Evolutionary conservation across 768 basidiomycete genomes (phyloP), one percentile per base, ranked within the genome.

Genomic region (Lentinula raphanica): DNA sequence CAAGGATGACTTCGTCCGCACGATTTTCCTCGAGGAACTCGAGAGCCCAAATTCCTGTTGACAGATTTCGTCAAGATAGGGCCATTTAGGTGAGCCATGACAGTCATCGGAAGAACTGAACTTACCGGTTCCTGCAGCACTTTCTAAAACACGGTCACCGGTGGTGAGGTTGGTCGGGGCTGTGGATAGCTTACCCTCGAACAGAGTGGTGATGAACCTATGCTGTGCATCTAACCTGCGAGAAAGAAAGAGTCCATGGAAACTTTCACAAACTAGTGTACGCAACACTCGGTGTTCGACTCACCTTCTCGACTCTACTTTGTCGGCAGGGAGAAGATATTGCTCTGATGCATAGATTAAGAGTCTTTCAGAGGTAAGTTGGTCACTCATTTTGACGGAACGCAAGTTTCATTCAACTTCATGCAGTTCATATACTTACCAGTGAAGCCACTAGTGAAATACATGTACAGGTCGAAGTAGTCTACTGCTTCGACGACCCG

Each of bases 31-130:
- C 49, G 29, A 31, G 35, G 49, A 49, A 49, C 17, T 49, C 29
- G 3, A 49, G 49, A n/a, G 49, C 49, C 49, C 49, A 49, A 17
- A 49, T 49, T n/a, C 49, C 49, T 49, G n/a, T n/a, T n/a, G n/a
- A n/a, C n/a, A n/a, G n/a, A n/a, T n/a, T n/a, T n/a, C n/a, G n/a
- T n/a, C n/a, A n/a, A n/a, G n/a, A n/a, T n/a, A n/a, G n/a, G n/a
- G n/a, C n/a, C n/a, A n/a, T n/a, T n/a, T n/a, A n/a, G n/a, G n/a
- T n/a, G n/a, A n/a, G n/a, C n/a, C n/a, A n/a, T n/a, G n/a, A n/a
- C n/a, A n/a, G n/a, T n/a, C n/a, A n/a, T n/a, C n/a, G n/a, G n/a
- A n/a, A n/a, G n/a, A n/a, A n/a, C n/a, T n/a, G n/a, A n/a, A n/a
- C n/a, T n/a, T n/a, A 49, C 48, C 48, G 23, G 13, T 49, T 25